phyloP scores from a whole-genome alignment of 495 filamentous ascomycete species.

The Xylaria grammica region DNA sequence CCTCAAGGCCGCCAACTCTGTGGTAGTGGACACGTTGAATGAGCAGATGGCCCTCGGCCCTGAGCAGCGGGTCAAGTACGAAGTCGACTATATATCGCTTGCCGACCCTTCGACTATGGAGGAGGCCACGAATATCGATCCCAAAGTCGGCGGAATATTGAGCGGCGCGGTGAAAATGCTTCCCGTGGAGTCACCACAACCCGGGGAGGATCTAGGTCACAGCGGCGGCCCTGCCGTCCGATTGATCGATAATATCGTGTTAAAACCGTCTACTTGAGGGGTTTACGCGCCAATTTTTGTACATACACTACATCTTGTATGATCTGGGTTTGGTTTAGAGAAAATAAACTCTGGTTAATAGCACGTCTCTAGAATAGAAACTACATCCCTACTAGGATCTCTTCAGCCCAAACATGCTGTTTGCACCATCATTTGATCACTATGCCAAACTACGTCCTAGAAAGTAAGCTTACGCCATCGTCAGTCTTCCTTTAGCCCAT shows the following conservation, averaged over 20 bases:
- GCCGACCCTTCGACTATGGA: slow-evolving; percentile 81
- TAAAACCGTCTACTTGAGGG: slow-evolving; percentile 51
- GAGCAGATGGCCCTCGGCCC: slow-evolving; percentile 68
- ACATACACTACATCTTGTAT: too few relatives aligned
- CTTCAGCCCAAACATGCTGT: too few relatives aligned
- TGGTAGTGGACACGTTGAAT: slow-evolving; percentile 55
- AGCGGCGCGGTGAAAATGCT: slow-evolving; percentile 92
- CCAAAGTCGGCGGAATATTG: slow-evolving; percentile 74
- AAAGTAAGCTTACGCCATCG: too few relatives aligned
- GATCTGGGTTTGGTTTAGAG: too few relatives aligned
- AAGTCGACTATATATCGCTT: slow-evolving; percentile 89
- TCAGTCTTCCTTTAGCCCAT: too few relatives aligned
- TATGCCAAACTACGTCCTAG: too few relatives aligned
- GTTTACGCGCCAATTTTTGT: too few relatives aligned
- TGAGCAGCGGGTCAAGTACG: slow-evolving; percentile 69
- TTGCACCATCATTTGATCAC: too few relatives aligned
- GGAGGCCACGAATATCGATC: slow-evolving; percentile 71
- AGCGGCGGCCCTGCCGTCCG: slow-evolving; percentile 72
- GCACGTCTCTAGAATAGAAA: too few relatives aligned
- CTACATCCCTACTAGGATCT: too few relatives aligned
- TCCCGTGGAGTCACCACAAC: slow-evolving; percentile 69
- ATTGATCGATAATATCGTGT: slow-evolving; percentile 92
- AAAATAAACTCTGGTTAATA: too few relatives aligned
- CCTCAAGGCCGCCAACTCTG: slow-evolving; percentile 65
- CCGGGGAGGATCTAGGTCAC: slow-evolving; percentile 75